Percentiles rank a stretch among this genome's conserved stretches.
Evolutionary conservation across 106 monocot species (phyloP).

Genomic region (Apostasia ramifera): DNA sequence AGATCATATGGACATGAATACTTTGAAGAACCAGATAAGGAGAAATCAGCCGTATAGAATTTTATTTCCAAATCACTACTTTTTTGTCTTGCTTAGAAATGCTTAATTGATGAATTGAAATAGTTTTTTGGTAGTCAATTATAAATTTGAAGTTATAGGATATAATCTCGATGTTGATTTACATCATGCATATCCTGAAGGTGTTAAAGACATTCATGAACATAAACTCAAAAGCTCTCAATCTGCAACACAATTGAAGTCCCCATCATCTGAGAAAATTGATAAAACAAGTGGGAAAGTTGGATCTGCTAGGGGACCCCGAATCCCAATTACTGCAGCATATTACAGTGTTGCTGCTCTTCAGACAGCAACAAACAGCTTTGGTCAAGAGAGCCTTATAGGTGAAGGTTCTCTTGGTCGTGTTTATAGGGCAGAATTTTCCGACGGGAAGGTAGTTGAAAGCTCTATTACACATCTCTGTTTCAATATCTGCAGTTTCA

Average conservation of each 20-base stretch:
- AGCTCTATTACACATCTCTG: neutral
- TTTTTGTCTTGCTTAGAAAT: no score
- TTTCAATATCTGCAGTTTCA: neutral
- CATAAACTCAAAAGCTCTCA: constrained; percentile 28
- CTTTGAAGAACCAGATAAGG: no score
- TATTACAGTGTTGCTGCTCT: constrained; percentile 76
- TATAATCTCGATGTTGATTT: no score
- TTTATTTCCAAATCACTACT: no score
- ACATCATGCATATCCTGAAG: constrained; percentile 19
- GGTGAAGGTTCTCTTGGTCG: constrained; percentile 93
- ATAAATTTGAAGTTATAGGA: no score
- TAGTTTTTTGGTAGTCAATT: no score
- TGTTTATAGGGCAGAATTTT: constrained; percentile 79
- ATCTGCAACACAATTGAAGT: constrained; percentile 23
- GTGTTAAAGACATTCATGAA: constrained; percentile 29
- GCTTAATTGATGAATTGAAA: no score
- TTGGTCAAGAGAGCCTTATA: constrained; percentile 66
- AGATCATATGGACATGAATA: no score
- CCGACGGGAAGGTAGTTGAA: constrained; percentile 67
- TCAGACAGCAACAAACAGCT: constrained; percentile 82
- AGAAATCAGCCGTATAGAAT: no score
- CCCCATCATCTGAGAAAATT: constrained; percentile 41
- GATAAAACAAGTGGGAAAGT: constrained; percentile 37
- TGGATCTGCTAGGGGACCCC: constrained; percentile 34
- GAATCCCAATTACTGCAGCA: constrained; percentile 54